Evolutionary conservation across 2,329 filamentous ascomycete genomes (phyloP).

Genomic region (Paracamarosporium sp.): DNA sequence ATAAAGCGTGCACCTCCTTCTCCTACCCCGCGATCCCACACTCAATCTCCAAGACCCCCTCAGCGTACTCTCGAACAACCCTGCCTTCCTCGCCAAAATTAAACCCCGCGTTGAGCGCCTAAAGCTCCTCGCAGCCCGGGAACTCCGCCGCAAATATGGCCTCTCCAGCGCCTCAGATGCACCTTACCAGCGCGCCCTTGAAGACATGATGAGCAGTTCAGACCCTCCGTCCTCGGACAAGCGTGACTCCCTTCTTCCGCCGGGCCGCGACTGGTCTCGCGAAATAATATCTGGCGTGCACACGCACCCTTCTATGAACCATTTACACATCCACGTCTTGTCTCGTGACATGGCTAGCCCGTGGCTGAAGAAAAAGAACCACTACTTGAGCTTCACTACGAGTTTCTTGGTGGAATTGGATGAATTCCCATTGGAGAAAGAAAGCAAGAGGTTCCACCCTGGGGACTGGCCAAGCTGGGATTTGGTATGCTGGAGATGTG

Average conservation of each 20-base stretch:
- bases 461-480: conserved; percentile 68
- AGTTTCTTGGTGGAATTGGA: conserved; percentile 80
- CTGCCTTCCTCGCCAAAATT: conserved; percentile 70
- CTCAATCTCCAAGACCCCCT: conserved; percentile 75
- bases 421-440: conserved; percentile 75
- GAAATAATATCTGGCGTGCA: conserved; percentile 84
- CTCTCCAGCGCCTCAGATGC: conserved; percentile 68
- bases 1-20: conserved; percentile 76
- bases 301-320: conserved; percentile 87
- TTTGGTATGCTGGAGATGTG: conserved; percentile 86
- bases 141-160: conserved; percentile 75
- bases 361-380: conserved; percentile 77
- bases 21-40: conserved; percentile 75
- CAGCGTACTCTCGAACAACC: conserved; percentile 72
- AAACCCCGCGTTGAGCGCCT: conserved; percentile 67
- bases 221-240: conserved; percentile 50
- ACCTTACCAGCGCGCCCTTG: conserved; percentile 64
- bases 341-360: conserved; percentile 79
- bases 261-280: conserved; percentile 77
- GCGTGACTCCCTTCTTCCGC: conserved; percentile 55
- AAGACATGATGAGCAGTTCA: conserved; percentile 56
- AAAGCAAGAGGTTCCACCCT: conserved; percentile 69
- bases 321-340: conserved; percentile 89
- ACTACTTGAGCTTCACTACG: conserved; percentile 92
- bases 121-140: conserved; percentile 70